phyloP scores from a whole-genome alignment of 2,329 filamentous ascomycete species.

The Didymella arachidicola region DNA sequence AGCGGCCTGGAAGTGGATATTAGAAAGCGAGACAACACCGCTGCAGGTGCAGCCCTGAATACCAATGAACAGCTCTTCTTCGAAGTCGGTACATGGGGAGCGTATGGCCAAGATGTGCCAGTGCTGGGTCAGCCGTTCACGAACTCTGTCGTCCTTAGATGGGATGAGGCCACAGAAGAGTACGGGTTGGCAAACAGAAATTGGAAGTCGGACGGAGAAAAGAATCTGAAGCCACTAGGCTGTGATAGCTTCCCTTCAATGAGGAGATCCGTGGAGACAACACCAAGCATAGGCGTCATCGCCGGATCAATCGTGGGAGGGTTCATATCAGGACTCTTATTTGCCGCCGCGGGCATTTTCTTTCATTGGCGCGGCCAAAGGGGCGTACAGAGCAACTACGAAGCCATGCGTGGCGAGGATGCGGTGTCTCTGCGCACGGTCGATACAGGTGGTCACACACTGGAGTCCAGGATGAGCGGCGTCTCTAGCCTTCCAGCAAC shows the following conservation, averaged over 20 bases:
- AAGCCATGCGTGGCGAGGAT: constrained; percentile 23
- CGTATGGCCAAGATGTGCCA: constrained; percentile 26
- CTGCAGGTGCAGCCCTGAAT: background rate
- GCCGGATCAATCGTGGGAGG: constrained; percentile 26
- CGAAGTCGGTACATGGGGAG: constrained; percentile 9
- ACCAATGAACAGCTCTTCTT: background rate
- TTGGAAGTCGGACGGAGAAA: background rate
- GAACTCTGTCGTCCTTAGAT: constrained; percentile 24
- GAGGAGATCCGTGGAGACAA: constrained; percentile 1
- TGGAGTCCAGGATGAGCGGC: constrained; percentile 11
- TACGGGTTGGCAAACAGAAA: constrained; percentile 28
- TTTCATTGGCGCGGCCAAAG: constrained; percentile 27
- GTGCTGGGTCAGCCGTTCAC: constrained; percentile 28
- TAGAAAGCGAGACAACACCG: background rate
- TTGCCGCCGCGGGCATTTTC: constrained; percentile 21
- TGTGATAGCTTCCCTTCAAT: constrained; percentile 26
- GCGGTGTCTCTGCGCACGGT: constrained; percentile 21
- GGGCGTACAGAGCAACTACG: constrained; percentile 24
- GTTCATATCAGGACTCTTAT: constrained; percentile 23
- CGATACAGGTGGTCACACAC: background rate
- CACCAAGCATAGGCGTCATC: constrained; percentile 20
- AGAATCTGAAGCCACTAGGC: constrained; percentile 25
- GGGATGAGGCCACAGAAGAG: constrained; percentile 25
- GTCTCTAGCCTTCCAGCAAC: constrained; percentile 1
- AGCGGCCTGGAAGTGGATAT: background rate